Conservation (phyloP, 768 basidiomycete species). For the Mycena leptocephala region DNA sequence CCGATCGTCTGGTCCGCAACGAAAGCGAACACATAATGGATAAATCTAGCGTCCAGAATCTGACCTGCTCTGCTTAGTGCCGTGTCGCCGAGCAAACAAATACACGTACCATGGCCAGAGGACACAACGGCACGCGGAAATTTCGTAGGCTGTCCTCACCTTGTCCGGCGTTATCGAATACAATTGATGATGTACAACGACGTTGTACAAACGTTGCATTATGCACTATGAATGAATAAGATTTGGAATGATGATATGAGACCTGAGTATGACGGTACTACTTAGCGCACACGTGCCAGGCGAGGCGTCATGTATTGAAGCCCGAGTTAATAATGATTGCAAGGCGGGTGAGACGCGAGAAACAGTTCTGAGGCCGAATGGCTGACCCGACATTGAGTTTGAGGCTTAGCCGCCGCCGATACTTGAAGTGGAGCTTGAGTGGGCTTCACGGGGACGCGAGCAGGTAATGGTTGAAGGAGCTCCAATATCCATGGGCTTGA, state of each 20-base stretch:
- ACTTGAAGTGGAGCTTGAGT: background rate
- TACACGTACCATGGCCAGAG: background rate
- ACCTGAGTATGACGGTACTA: background rate
- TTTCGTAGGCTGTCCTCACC: background rate
- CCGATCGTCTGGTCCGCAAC: no score
- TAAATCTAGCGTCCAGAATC: no score
- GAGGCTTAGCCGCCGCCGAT: background rate
- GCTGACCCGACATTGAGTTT: no score
- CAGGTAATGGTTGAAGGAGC: background rate
- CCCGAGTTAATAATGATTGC: background rate
- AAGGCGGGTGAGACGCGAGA: background rate
- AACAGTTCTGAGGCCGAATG: background rate
- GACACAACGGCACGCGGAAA: background rate
- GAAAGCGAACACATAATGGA: no score
- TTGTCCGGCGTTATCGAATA: background rate
- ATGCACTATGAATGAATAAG: background rate
- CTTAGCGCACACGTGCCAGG: background rate
- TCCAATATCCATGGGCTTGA: background rate
- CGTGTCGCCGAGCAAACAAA: background rate
- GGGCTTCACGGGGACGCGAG: background rate
- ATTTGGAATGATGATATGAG: background rate
- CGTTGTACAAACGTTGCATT: background rate
- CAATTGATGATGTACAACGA: background rate
- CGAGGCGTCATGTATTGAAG: background rate
- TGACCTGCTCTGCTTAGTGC: background rate